Base-by-base conservation (phyloP, 2,329 filamentous ascomycete species). In the Bisporella sp. region DNA sequence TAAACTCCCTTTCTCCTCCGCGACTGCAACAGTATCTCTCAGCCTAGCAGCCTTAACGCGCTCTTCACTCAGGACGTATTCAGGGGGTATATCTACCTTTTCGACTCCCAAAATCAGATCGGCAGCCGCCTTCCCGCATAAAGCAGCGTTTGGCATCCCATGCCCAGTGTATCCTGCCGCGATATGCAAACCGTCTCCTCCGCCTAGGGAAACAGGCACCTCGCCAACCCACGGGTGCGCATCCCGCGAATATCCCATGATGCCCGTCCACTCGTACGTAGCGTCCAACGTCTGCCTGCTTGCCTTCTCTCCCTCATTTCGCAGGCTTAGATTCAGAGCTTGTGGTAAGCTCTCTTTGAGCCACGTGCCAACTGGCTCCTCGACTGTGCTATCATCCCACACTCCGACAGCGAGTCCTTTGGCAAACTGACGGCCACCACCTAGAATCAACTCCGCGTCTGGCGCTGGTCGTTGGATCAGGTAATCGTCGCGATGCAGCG, bases 201-300 rank as follows among this genome's bases (percentile, higher is more conserved):
- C 21, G 3, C 21, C 21, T 21, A 21, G 21, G 21, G 21, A 21
- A 21, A 21, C 77, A 0, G 82, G 81, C n/a, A 90, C 77, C 7
- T 69, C 67, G 0, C 87, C 87, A 2, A 91, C 82, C 82, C 83
- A 90, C 0, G 87, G 85, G 46, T 76, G 66, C 0, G 75, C 71
- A 63, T 91, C 87, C 5, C 81, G 71, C 31, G 79, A 82, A 66
- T 81, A 90, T 0, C 84, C 87, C 87, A 90, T 91, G 58, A 90
- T 85, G 0, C 87, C 87, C 1, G 84, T 87, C 87, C 87, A 92
- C 62, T 78, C 68, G 44, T 69, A 65, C 4, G 65, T 68, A 3
- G 76, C 74, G 45, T 69, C 53, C 33, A 79, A 63, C 57, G 76
- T 73, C n/a, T 64, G 51, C 35, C 9, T 39, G 8, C 35, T 39